Conservation (phyloP, 768 basidiomycete genomes). For the Tricholoma furcatifolium region DNA sequence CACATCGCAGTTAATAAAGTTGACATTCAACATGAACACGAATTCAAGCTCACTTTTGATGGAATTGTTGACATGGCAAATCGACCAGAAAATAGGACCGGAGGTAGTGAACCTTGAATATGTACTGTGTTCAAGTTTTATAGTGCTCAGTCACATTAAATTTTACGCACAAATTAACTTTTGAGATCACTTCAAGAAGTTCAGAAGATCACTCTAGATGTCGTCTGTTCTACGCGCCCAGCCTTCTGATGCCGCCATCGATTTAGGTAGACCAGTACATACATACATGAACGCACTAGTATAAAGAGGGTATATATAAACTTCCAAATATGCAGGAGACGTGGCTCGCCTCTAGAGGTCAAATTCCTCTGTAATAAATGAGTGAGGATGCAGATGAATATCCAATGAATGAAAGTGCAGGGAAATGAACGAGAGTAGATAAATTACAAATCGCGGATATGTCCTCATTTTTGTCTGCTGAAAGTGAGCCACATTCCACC, state of each 20-base stretch:
- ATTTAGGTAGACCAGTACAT: background rate
- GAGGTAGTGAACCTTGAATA: background rate
- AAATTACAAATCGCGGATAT: background rate
- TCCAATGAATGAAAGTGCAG: background rate
- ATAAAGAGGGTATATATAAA: background rate
- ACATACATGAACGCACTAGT: background rate
- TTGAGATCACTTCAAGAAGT: too few relatives aligned
- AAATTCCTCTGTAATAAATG: background rate
- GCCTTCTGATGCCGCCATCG: background rate
- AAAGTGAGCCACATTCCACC: slow-evolving; percentile 32
- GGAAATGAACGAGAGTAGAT: background rate
- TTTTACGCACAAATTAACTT: too few relatives aligned
- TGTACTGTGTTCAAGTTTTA: background rate
- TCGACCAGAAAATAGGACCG: background rate
- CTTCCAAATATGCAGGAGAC: background rate
- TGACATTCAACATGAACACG: background rate
- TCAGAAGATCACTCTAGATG: too few relatives aligned
- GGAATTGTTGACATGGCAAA: background rate
- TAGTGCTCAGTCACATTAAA: too few relatives aligned
- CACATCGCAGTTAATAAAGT: background rate
- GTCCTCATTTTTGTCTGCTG: slow-evolving; percentile 22
- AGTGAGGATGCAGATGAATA: background rate
- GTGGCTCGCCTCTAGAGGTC: background rate
- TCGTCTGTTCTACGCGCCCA: too few relatives aligned
- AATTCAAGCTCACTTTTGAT: background rate